Base-by-base conservation (phyloP, 177 flowering plant species). In the Vitis hybrid region DNA sequence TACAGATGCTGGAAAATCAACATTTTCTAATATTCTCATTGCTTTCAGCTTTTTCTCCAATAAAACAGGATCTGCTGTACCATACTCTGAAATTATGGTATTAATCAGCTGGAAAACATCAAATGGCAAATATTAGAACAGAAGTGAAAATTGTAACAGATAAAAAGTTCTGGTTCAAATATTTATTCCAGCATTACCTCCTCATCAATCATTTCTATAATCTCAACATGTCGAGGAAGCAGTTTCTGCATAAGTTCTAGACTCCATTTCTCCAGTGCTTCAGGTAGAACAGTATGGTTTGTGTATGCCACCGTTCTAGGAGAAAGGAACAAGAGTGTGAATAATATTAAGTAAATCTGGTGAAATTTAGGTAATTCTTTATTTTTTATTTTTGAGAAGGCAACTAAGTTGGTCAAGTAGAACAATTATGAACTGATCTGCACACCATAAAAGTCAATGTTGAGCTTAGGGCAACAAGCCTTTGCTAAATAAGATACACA, bases 181-280 rank as follows among this genome's bases (percentile, higher is more conserved):
- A 16, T 14, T 56, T 22, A 60, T 53, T 63, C 60, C 19, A 51
- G 15, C 16, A 63, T 68, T 78, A 94, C 99, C 99, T 94, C 90
- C 65, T 91, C 90, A 56, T 94, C 99, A 77, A 94, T 90, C 87
- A 73, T 79, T 75, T 92, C 89, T 74, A 94, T 92, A 64, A 94
- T 92, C 86, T 94, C 94, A 71, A 92, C 85, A 82, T 92, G 99
- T 50, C 99, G 85, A 70, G 99, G 99, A 76, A 94, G 90, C 80
- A 94, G 65, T 73, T 85, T 86, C 82, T 94, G 86, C 94, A 92
- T 88, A 57, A 94, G 90, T 26, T 92, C 99, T 13, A 87, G 83
- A 80, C 93, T 91, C 99, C 99, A 94, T 79, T 94, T 94, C 84
- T 92, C 99, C 80, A 94, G 70, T 56, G 97, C 97, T 80, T 94